Percentiles rank a stretch among this genome's conserved stretches.
Evolutionary conservation across 192 early-diverging fungal species (phyloP).

Genomic region (Backusella morwellensis): DNA sequence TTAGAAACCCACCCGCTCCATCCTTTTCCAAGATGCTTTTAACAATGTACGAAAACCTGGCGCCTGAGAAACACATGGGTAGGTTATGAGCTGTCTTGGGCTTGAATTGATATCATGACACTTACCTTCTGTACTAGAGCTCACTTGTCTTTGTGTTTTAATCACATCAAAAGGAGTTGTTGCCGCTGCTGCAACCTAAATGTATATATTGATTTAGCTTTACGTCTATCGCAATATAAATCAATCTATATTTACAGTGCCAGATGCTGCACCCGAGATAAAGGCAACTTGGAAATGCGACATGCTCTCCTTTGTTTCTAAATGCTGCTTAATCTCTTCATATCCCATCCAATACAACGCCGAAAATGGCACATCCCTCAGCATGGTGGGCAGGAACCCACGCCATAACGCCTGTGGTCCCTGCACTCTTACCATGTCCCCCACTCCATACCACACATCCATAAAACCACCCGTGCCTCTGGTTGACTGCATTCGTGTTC

Average conservation of each 20-base stretch:
- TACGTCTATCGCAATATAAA: not conserved
- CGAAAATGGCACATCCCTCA: slow-evolving; percentile 96
- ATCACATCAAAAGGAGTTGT: slow-evolving; percentile 97
- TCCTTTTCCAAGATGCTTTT: slow-evolving; percentile 42
- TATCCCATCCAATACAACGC: slow-evolving; percentile 94
- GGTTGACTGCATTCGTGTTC: slow-evolving; percentile 87
- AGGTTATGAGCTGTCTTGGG: too few relatives aligned
- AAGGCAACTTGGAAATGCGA: slow-evolving; percentile 72
- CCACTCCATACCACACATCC: slow-evolving; percentile 55
- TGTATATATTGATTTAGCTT: not conserved
- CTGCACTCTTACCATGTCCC: slow-evolving; percentile 54
- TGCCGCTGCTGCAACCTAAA: slow-evolving; percentile 73
- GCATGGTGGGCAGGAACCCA: slow-evolving; percentile 83
- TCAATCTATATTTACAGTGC: slow-evolving; percentile 53
- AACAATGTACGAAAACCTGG: slow-evolving; percentile 26
- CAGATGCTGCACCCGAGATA: slow-evolving; percentile 80
- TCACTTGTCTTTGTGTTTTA: slow-evolving; percentile 87
- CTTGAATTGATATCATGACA: slow-evolving; percentile 5
- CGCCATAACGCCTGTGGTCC: slow-evolving; percentile 77
- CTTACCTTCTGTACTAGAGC: slow-evolving; percentile 21
- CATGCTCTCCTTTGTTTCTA: slow-evolving; percentile 26
- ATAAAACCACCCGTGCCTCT: slow-evolving; percentile 56
- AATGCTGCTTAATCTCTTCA: slow-evolving; percentile 66
- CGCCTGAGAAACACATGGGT: not conserved
- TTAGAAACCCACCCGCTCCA: slow-evolving; percentile 52